These are phyloP conservation scores for Sanchytrium tribonematis DNA, from an alignment of 371 early-diverging fungal species.

Conservation along the genomic window DNA sequence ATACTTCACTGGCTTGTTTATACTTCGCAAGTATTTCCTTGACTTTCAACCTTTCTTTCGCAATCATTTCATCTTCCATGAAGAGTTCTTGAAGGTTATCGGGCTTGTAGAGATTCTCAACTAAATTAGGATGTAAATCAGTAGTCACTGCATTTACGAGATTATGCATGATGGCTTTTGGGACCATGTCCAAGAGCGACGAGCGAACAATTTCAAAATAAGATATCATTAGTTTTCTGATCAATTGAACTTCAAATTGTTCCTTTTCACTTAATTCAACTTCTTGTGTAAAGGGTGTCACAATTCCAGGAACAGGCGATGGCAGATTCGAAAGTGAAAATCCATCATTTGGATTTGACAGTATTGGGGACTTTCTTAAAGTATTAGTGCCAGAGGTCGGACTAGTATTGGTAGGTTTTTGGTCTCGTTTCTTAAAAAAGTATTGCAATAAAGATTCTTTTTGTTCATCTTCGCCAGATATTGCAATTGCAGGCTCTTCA, in stretches of 20 bases:
- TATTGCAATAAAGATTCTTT: neutral
- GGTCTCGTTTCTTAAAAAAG: neutral
- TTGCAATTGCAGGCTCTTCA: neutral
- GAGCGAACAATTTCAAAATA: constrained; percentile 61
- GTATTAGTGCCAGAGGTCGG: no score
- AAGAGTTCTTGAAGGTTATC: constrained; percentile 36
- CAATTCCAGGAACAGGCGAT: neutral
- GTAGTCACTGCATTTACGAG: constrained; percentile 34
- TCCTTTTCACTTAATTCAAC: constrained; percentile 29
- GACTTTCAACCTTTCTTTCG: constrained; percentile 42
- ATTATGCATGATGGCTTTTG: constrained; percentile 64
- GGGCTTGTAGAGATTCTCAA: constrained; percentile 48
- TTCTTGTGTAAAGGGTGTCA: neutral
- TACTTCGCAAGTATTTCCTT: constrained; percentile 44
- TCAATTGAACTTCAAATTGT: constrained; percentile 46
- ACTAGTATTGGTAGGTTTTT: neutral
- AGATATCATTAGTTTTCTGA: constrained; percentile 30
- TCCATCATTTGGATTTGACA: neutral
- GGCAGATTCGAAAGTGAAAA: neutral
- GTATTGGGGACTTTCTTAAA: neutral
- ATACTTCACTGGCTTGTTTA: constrained; percentile 17
- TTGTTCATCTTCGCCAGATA: neutral
- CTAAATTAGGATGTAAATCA: constrained; percentile 46
- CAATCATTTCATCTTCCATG: constrained; percentile 40
- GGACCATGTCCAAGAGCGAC: constrained; percentile 57